Evolutionary conservation across 371 early-diverging fungal genomes (phyloP), one percentile per base, ranked within the genome.

Genomic region (Coemansia sp.): DNA sequence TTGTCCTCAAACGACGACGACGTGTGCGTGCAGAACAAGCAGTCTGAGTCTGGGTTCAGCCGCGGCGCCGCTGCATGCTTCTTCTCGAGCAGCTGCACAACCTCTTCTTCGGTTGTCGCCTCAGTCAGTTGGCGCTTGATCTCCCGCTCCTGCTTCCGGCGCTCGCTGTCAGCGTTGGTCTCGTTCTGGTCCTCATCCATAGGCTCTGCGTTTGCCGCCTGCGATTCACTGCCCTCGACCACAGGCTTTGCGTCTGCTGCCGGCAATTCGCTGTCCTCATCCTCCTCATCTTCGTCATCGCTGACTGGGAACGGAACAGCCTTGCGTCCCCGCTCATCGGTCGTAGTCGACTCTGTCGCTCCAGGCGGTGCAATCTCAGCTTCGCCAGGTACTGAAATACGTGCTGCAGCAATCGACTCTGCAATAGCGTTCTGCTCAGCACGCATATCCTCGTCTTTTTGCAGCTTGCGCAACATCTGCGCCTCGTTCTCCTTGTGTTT

Each of bases 401-500:
- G 48, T 8, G 42, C 50, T 5, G 62, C 54, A 14, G 69, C 75
- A 53, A 75, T 62, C 9, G 73, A 67, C 62, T 72, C 75, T 2
- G 64, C 75, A 21, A 75, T 75, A 6, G 72, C 73, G 16, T 33
- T 61, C 52, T 75, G 77, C 54, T 75, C 72, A 0, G 78, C 80
- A 12, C 52, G 51, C 21, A 63, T 18, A 28, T 72, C 64, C 57
- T 73, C 70, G 26, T 73, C 71, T 18, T 23, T 37, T 53, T 67
- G 68, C 59, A 73, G 50, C 48, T 62, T 61, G 33, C 58, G 66
- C 4, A 82, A 21, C 68, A 79, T 65, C 56, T 56, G 67, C 3
- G 56, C 82, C 75, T 86, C 86, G 20, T 67, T 74, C 71, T 95
- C 95, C 80, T 89, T 90, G 85, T 98, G 99, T 79, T 96, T 97